Base-by-base conservation (phyloP, 78 protist species). In the Tieghemostelium lacteum region DNA sequence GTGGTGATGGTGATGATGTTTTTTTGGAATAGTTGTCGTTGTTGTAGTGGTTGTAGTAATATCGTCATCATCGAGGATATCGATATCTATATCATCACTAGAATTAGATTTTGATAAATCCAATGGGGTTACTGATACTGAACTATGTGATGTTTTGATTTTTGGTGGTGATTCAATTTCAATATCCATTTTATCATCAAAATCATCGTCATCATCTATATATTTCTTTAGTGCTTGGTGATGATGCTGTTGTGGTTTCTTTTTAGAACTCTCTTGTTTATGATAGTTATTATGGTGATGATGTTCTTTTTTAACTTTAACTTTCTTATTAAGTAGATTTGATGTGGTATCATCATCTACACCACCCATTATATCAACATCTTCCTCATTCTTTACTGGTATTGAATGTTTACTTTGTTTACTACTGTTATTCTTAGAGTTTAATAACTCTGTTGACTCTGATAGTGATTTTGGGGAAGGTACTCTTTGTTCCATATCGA, bases 361-460 rank as follows among this genome's bases (percentile, higher is more conserved):
- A 33, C 54, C 86, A 61, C 57, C 83, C 2, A 73, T 50, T 0
- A 39, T 67, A 19, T 65, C 87, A 17, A 77, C 87, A 54, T 77
- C 87, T 5, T 65, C 87, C 45, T 77, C 87, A 54, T 77, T 75
- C 28, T 77, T 75, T 39, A 65, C 87, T n/a, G 62, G n/a, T n/a
- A n/a, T 37, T 49, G 31, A 34, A 63, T 20, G 17, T 19, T 20
- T 19, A 63, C 37, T 14, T 17, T 39, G 20, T 5, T 45, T 45
- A 45, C 52, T 10, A 45, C 52, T 45, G 52, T 10, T 45, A 45
- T 45, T 45, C 6, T 10, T 45, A 45, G 6, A 14, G 6, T 45
- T 45, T 14, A 45, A 14, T 45, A 64, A 64, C 22, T 64, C 72
- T 10, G 72, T 22, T 22, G 72, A 64, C 22, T 12, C 49, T 0